These are phyloP conservation scores for Myxozyma nipponensis DNA, from an alignment of 805 yeast genomes.

Conservation along the genomic window DNA sequence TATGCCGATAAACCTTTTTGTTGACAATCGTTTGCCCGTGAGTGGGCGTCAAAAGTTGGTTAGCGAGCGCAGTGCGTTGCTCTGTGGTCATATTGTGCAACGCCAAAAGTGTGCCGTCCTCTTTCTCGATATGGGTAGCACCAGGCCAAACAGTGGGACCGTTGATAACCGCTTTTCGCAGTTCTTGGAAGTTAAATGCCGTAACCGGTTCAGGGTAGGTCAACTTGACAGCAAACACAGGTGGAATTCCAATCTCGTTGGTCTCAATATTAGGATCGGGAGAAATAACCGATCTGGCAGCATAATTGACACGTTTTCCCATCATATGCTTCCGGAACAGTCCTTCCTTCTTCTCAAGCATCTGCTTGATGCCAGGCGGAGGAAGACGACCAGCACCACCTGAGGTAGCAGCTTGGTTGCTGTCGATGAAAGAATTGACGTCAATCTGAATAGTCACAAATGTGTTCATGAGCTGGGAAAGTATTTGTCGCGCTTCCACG, in stretches of 20 bases:
- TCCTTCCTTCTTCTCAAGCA: constrained; percentile 97
- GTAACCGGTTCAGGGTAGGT: constrained; percentile 99
- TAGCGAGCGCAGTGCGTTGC: constrained; percentile 92
- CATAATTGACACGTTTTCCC: constrained; percentile 99
- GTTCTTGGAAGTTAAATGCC: constrained; percentile 78
- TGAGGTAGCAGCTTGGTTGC: constrained; percentile 78
- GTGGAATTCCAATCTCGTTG: constrained; percentile 97
- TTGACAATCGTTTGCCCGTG: constrained; percentile 44
- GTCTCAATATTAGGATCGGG: constrained; percentile 99
- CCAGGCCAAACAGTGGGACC: constrained; percentile 99
- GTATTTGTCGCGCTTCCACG: constrained; percentile 42
- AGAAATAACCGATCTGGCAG: constrained; percentile 98
- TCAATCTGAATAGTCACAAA: constrained; percentile 94
- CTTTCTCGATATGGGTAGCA: constrained; percentile 92
- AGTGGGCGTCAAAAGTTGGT: constrained; percentile 83
- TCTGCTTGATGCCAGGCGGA: constrained; percentile 95
- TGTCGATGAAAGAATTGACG: constrained; percentile 89
- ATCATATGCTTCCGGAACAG: constrained; percentile 97
- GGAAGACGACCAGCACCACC: constrained; percentile 61
- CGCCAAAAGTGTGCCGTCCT: constrained; percentile 81
- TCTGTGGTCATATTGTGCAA: constrained; percentile 85
- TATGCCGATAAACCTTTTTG: constrained; percentile 93
- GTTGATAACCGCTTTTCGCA: constrained; percentile 91
- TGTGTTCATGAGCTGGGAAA: constrained; percentile 83
- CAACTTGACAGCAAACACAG: constrained; percentile 91